Base-by-base conservation (phyloP, 2,329 filamentous ascomycete species). In the Pseudogymnoascus sp. region DNA sequence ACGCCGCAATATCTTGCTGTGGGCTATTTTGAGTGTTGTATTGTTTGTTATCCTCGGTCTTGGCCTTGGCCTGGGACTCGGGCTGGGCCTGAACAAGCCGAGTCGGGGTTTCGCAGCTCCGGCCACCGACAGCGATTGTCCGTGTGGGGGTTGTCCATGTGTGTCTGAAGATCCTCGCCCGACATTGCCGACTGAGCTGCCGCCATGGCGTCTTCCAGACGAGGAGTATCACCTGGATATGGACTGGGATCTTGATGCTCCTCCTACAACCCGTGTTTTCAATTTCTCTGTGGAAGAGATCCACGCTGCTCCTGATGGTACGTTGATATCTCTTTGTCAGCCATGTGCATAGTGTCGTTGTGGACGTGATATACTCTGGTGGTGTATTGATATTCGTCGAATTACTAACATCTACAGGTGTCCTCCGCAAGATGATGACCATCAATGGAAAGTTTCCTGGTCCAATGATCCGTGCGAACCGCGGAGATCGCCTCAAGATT, bases 371-470 rank as follows among this genome's bases (percentile, higher is more conserved):
- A n/a, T n/a, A n/a, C n/a, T n/a, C n/a, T n/a, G n/a, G n/a, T n/a
- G n/a, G n/a, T n/a, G n/a, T n/a, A n/a, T n/a, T n/a, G n/a, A n/a
- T n/a, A n/a, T n/a, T n/a, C n/a, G n/a, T n/a, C 25, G 7, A 9
- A 11, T 47, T n/a, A 15, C 41, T 28, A 50, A 50, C 22, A 50
- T 50, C 25, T 15, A 2, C 22, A 50, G 41, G 41, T 50, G 41
- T 50, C 25, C 41, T 50, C 22, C 41, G 41, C 41, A 50, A 66
- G 28, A 67, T 68, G 8, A 59, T 75, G 18, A 60, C 74, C 4
- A 66, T 75, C 33, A 75, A 75, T 57, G 71, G 69, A 0, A 66
- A 69, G 59, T 74, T 69, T 39, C 73, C 73, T 6, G 73, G 73
- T 4, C 73, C 73, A 8, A 30, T 64, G 2, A 72, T 75, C 15